These are phyloP conservation scores for Erysimum cheiri DNA, from an alignment of 441 rosid genomes.

Conservation along the genomic window DNA sequence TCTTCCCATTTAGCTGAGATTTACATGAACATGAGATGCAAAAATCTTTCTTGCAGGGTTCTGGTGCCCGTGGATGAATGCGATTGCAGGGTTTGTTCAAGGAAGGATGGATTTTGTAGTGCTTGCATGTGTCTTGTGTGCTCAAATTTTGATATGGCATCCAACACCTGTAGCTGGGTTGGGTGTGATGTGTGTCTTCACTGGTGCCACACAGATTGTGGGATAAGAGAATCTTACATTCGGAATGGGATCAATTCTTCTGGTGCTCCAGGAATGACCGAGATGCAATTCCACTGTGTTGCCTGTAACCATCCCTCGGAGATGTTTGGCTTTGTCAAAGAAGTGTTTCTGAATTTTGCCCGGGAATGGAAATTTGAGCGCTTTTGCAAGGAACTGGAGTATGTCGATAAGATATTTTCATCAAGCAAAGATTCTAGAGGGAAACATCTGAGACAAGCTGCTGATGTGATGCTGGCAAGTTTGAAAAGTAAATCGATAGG, in stretches of 20 bases:
- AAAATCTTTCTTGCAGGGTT: slow-evolving; percentile 74
- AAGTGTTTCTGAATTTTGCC: slow-evolving; percentile 87
- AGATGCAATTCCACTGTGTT: slow-evolving; percentile 94
- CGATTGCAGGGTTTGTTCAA: slow-evolving; percentile 86
- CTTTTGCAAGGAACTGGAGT: slow-evolving; percentile 83
- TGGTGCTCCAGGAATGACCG: slow-evolving; percentile 62
- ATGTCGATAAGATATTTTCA: slow-evolving; percentile 83
- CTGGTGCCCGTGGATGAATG: slow-evolving; percentile 92
- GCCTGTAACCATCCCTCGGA: slow-evolving; percentile 99
- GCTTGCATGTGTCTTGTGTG: slow-evolving; percentile 97
- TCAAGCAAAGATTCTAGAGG: slow-evolving; percentile 90
- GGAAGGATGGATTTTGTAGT: slow-evolving; percentile 93
- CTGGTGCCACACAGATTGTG: slow-evolving; percentile 98
- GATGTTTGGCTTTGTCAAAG: slow-evolving; percentile 99
- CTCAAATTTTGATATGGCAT: slow-evolving; percentile 92
- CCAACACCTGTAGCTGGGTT: slow-evolving; percentile 98
- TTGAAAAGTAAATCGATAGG: slow-evolving; percentile 62
- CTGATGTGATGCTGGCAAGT: slow-evolving; percentile 66
- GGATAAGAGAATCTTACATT: slow-evolving; percentile 73
- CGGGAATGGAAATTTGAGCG: slow-evolving; percentile 78
- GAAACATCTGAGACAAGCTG: slow-evolving; percentile 76
- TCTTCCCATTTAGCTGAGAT: slow-evolving; percentile 88
- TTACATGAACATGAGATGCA: slow-evolving; percentile 80
- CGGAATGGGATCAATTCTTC: slow-evolving; percentile 76
- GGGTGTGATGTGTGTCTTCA: slow-evolving; percentile 99